A percentile compares a stretch with the other conserved stretches of the same genome.
Conservation (phyloP, 2,329 filamentous ascomycete species). For the Sclerotinia subarctica region DNA sequence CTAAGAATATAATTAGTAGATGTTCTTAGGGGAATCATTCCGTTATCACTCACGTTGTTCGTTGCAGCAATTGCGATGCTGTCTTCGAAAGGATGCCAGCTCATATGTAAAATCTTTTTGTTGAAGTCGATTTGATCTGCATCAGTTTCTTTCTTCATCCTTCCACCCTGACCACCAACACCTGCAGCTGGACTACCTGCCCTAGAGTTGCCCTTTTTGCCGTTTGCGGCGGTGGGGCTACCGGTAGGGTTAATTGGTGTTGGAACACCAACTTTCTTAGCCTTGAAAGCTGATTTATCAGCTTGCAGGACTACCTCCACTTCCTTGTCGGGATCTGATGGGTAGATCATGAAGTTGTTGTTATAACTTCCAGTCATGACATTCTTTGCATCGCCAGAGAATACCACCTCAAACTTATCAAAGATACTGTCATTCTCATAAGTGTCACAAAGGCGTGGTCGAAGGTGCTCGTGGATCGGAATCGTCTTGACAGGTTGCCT, state of each 20-base stretch:
- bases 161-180: constrained; percentile 72
- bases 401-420: constrained; percentile 99
- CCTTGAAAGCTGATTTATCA: constrained; percentile 99
- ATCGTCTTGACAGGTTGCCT: constrained; percentile 96
- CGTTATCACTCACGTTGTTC: constrained; percentile 77
- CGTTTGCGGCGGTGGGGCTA: constrained; percentile 66
- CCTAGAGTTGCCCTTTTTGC: constrained; percentile 85
- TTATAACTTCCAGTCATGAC: constrained; percentile 99
- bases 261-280: constrained; percentile 97
- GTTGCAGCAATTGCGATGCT: constrained; percentile 99
- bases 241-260: constrained; percentile 88
- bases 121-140: constrained; percentile 99
- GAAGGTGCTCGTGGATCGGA: constrained; percentile 94
- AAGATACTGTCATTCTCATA: constrained; percentile 99
- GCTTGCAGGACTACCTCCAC: constrained; percentile 96
- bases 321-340: constrained; percentile 91
- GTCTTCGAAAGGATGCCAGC: constrained; percentile 99
- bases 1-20: constrained; percentile 42
- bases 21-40: neutral
- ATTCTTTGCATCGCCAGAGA: constrained; percentile 96
- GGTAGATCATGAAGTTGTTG: constrained; percentile 99
- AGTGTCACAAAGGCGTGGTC: constrained; percentile 91
- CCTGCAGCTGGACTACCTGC: constrained; percentile 81
- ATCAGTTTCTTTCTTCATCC: constrained; percentile 99
- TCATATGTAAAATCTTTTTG: constrained; percentile 99